Conservation (phyloP, 768 basidiomycete species). For the Kwoniella mangroviensis region DNA sequence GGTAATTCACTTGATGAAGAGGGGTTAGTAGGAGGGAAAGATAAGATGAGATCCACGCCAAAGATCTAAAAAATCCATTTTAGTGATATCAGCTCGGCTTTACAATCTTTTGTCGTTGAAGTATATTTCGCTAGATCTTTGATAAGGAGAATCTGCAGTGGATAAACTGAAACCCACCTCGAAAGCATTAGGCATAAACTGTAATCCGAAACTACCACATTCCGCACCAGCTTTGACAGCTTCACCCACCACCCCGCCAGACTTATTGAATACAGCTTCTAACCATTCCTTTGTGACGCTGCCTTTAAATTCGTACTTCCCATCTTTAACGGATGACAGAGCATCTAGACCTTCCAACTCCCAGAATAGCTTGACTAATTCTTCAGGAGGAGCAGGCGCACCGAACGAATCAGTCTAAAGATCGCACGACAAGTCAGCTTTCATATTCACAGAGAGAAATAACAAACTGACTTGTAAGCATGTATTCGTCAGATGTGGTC, state of each 20-base stretch:
- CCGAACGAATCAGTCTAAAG: conserved; percentile 61
- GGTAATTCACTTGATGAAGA: conserved; percentile 22
- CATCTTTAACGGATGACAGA: conserved; percentile 32
- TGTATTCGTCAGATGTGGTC: conserved; percentile 88
- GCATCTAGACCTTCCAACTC: conserved; percentile 68
- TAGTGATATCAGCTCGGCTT: neutral
- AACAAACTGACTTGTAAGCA: conserved; percentile 67
- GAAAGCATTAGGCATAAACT: conserved; percentile 89
- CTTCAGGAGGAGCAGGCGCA: conserved; percentile 63
- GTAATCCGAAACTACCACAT: conserved; percentile 63
- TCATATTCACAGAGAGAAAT: too few species aligned
- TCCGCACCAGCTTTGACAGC: conserved; percentile 83
- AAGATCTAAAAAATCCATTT: conserved; percentile 64
- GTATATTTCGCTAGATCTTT: too few species aligned
- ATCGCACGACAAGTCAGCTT: conserved; percentile 4
- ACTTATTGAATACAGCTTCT: conserved; percentile 66
- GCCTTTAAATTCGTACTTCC: conserved; percentile 25
- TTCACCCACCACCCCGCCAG: conserved; percentile 72
- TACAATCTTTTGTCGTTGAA: too few species aligned
- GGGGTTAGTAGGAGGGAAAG: conserved; percentile 55
- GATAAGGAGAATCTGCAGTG: too few species aligned
- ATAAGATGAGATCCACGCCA: conserved; percentile 87
- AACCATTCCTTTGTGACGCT: conserved; percentile 60
- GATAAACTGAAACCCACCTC: conserved; percentile 60
- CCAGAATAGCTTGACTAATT: conserved; percentile 72